These are phyloP conservation scores for Candida silvicultrix DNA, from an alignment of 805 yeast genomes.

Conservation along the genomic window DNA sequence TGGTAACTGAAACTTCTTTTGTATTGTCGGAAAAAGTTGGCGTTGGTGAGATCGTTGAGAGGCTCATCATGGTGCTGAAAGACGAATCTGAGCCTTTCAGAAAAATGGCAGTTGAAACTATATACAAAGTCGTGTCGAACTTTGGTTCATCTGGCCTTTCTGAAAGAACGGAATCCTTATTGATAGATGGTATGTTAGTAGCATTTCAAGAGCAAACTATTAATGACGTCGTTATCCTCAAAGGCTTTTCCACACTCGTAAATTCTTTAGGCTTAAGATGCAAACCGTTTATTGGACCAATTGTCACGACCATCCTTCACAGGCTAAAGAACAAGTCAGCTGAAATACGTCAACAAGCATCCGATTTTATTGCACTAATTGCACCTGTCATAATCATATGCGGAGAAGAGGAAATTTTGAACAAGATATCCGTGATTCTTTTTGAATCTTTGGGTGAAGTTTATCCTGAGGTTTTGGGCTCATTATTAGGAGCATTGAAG, in stretches of 20 bases:
- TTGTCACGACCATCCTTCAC: slow-evolving; percentile 66
- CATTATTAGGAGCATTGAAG: slow-evolving; percentile 66
- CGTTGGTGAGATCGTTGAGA: slow-evolving; percentile 49
- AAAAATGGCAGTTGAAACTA: slow-evolving; percentile 69
- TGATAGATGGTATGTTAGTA: slow-evolving; percentile 74
- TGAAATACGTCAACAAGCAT: slow-evolving; percentile 75
- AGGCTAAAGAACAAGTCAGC: slow-evolving; percentile 67
- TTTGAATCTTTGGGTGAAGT: slow-evolving; percentile 93
- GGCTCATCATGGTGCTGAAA: slow-evolving; percentile 52
- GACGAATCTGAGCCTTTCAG: slow-evolving; percentile 82
- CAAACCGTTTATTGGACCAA: slow-evolving; percentile 65
- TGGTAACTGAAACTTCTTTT: slow-evolving; percentile 69
- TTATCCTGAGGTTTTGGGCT: slow-evolving; percentile 88
- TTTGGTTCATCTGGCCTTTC: slow-evolving; percentile 56
- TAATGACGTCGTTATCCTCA: slow-evolving; percentile 49
- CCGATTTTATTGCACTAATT: slow-evolving; percentile 62
- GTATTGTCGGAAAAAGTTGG: slow-evolving; percentile 66
- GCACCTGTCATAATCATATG: slow-evolving; percentile 65
- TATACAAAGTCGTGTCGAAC: slow-evolving; percentile 44
- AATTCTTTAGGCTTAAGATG: slow-evolving; percentile 56
- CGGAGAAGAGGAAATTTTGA: slow-evolving; percentile 54
- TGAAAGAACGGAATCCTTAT: slow-evolving; percentile 49
- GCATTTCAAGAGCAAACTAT: slow-evolving; percentile 76
- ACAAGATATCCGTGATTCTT: slow-evolving; percentile 65
- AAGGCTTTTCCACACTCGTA: slow-evolving; percentile 60